These are phyloP conservation scores for Auriscalpium orientale DNA, from an alignment of 768 basidiomycete species.

Conservation along the genomic window DNA sequence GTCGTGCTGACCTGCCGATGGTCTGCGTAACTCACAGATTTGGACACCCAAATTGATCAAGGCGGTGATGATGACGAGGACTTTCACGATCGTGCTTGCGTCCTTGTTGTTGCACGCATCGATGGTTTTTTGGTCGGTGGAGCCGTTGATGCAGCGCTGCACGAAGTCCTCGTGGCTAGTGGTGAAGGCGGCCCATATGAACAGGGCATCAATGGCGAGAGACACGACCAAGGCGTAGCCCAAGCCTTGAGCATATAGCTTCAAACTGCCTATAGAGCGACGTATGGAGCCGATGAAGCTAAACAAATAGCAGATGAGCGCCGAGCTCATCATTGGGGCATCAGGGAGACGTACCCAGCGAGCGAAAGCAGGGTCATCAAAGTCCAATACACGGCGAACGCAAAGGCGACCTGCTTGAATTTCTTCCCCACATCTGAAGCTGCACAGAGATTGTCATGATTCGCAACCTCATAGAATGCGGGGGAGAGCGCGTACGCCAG, in stretches of 20 bases:
- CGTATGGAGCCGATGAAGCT: constrained; percentile 10
- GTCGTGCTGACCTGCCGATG: neutral
- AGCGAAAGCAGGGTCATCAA: constrained; percentile 1
- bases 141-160: constrained; percentile 9
- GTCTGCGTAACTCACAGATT: constrained; percentile 1
- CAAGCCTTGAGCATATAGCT: constrained; percentile 6
- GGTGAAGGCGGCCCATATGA: constrained; percentile 3
- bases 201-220: neutral
- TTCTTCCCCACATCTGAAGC: neutral
- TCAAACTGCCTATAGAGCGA: constrained; percentile 7
- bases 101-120: constrained; percentile 2
- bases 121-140: neutral
- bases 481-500: constrained; percentile 2
- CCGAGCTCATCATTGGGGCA: neutral
- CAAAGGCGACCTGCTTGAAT: neutral
- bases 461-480: neutral
- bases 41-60: constrained; percentile 2
- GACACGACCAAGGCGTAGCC: constrained; percentile 1
- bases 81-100: neutral
- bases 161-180: neutral
- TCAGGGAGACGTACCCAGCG: constrained; percentile 5
- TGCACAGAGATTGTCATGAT: neutral
- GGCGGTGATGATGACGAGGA: neutral
- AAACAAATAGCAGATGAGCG: neutral
- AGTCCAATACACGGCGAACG: neutral